Conservation (phyloP, 129 eudicot genomes). For the Logfia minima region DNA sequence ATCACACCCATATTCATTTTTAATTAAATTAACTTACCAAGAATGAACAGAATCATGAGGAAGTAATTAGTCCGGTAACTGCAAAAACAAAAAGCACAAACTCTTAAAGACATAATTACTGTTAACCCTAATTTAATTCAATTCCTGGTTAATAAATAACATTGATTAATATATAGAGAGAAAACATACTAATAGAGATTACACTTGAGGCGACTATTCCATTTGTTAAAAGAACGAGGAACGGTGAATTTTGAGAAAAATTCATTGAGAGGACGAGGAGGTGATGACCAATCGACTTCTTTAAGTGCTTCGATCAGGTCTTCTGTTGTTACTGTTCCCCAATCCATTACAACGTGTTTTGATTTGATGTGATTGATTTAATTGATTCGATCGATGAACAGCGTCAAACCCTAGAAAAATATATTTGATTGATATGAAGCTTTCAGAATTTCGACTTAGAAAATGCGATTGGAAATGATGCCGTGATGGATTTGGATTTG, state of each 20-base stretch:
- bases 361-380: background rate
- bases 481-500: constrained; percentile 13
- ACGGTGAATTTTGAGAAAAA: constrained; percentile 90
- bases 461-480: constrained; percentile 21
- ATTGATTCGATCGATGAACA: constrained; percentile 18
- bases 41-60: constrained; percentile 74
- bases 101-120: background rate
- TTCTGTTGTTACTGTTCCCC: constrained; percentile 88
- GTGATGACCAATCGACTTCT: constrained; percentile 98
- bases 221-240: constrained; percentile 77
- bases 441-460: constrained; percentile 4
- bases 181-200: constrained; percentile 90
- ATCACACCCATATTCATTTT: background rate
- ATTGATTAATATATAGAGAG: background rate
- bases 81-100: constrained; percentile 46
- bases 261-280: constrained; percentile 89
- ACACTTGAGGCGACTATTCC: constrained; percentile 98
- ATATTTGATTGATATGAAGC: background rate
- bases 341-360: constrained; percentile 56
- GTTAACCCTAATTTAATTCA: background rate
- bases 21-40: constrained; percentile 48
- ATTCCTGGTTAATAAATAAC: background rate
- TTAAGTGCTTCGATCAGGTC: constrained; percentile 94
- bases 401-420: background rate
- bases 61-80: constrained; percentile 97